Evolutionary conservation across 2,329 filamentous ascomycete species (phyloP), one percentile per base, ranked within the genome.

Genomic region (Colletotrichum sp.): DNA sequence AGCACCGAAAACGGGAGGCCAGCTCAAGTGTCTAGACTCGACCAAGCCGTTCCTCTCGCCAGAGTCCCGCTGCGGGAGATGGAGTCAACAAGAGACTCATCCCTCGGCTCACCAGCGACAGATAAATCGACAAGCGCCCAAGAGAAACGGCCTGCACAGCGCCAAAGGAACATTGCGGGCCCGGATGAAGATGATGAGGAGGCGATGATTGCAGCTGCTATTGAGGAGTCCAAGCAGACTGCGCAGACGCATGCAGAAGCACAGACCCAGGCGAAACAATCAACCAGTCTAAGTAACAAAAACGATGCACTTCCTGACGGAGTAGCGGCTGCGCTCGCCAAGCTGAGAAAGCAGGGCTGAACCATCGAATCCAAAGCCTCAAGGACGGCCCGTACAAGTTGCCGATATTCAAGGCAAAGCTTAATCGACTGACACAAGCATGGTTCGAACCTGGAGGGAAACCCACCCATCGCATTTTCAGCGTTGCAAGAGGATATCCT

Each of bases 271-370:
- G 30, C 78, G 78, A 67, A 60, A 77, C 43, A 72, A 77, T 64
- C 77, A 78, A 60, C 75, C 64, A 67, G 36, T 43, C 43, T 67
- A 43, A 55, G 66, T 64, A 32, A 57, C 55, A 83, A 82, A 76
- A 83, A 85, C 43, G 86, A 90, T 7, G 83, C 87, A 36, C 83
- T 93, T 7, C 88, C 88, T 75, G 90, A 88, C 61, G 91, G 92
- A 3, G 84, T 94, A 63, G 91, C 92, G 61, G 91, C 90, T 36
- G 92, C 92, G 18, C 80, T 94, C 76, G 91, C 91, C 9, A 92
- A 85, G 78, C 82, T 94, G 28, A 86, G 91, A 71, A 85, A 92
- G 71, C 84, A 85, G 32, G 84, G 85, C 30, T 84, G 74, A 79
- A 43, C 21, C 55, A n/a, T 26, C 55, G 58, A 34, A 30, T 36